Base-by-base conservation (phyloP, 2,329 filamentous ascomycete genomes). In the Colletotrichum incanum region DNA sequence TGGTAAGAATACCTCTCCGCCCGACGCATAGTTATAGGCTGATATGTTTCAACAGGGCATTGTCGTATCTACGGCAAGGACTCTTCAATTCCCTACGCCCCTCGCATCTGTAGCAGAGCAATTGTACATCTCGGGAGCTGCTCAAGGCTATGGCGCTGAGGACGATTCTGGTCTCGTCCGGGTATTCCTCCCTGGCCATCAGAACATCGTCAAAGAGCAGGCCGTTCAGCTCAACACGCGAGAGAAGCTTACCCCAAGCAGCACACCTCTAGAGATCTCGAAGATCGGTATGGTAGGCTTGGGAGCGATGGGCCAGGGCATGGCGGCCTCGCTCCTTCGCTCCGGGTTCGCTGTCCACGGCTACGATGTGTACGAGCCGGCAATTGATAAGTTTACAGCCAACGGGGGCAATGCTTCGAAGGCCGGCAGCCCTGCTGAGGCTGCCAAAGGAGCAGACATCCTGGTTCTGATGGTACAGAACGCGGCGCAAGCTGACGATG, bases 301-400 rank as follows among this genome's bases (percentile, higher is more conserved):
- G 11, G 81, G 82, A 0, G 81, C 81, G 0, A 83, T 83, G 82
- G 82, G 81, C 6, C 78, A 79, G 39, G 81, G 82, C 34, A 83
- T 83, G 78, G 82, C 81, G 1, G 67, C 77, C 1, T 81, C 81
- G 1, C 76, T 83, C 9, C 61, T 82, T 0, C 76, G 77, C 8
- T 77, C 79, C 3, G 79, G 80, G 3, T 82, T 79, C 50, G 43
- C 74, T 1, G 80, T 83, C 1, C 76, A 76, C 3, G 81, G 79
- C 9, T 84, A 79, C 67, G 82, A 84, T 68, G 73, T 82, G 16
- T 79, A 76, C 26, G 68, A 65, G 6, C 74, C 76, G 2, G 77
- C 80, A 3, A 62, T 82, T 6, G 76, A 80, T 14, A 79, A 75
- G 62, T 79, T 83, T 37, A 31, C 77, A 1, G 61, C 75, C 9